These are phyloP conservation scores for Nicotiana knightiana DNA, from an alignment of 257 asterid species.

Conservation along the genomic window DNA sequence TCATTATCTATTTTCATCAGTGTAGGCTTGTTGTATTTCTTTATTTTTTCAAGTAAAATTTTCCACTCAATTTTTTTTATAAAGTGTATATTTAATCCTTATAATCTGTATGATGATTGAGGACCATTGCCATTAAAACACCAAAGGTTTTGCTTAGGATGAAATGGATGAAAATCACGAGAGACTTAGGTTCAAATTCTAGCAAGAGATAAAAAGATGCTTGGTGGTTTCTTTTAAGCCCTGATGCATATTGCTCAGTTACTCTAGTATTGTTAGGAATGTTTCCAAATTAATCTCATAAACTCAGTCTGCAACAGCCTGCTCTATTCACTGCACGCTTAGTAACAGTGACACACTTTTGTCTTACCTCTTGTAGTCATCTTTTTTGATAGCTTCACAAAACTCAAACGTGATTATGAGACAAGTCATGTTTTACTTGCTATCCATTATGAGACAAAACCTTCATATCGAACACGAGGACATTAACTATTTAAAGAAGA, in stretches of 20 bases:
- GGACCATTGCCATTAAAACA: neutral
- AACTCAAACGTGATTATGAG: neutral
- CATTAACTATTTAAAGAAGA: too few species aligned
- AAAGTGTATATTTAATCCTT: neutral
- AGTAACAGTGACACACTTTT: neutral
- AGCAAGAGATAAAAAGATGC: too few species aligned
- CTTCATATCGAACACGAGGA: neutral
- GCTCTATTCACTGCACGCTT: neutral
- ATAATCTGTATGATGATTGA: neutral
- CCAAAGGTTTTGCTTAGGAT: too few species aligned
- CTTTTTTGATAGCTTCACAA: too few species aligned
- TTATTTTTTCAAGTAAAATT: neutral
- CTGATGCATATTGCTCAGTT: too few species aligned
- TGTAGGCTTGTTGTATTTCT: neutral
- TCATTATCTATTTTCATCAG: constrained; percentile 12
- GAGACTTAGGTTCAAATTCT: neutral
- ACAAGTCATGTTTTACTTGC: neutral
- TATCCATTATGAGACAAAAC: neutral
- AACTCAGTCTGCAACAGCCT: neutral
- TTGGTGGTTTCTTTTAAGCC: too few species aligned
- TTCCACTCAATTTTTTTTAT: neutral
- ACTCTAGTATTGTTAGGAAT: too few species aligned
- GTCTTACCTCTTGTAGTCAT: neutral
- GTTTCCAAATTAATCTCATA: neutral
- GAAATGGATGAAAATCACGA: neutral